phyloP scores from a whole-genome alignment of 176 grass and related monocot genomes.

The Paspalum notatum region DNA sequence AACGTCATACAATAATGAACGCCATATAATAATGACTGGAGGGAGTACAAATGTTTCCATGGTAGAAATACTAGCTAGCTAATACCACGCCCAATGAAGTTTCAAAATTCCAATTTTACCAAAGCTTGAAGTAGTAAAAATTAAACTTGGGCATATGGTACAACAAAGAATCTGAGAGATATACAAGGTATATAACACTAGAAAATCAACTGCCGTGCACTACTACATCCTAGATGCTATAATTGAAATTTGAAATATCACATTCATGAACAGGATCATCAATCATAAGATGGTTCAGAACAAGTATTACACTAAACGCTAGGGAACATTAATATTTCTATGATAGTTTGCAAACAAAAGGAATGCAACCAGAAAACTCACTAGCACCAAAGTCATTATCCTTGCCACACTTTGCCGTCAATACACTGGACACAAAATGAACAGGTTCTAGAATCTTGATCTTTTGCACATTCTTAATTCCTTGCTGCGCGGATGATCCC shows the following conservation, averaged over 20 bases:
- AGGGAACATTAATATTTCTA: neutral
- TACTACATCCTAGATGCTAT: neutral
- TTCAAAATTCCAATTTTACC: neutral
- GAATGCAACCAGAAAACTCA: constrained; percentile 33
- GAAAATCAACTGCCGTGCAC: neutral
- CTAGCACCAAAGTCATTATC: constrained; percentile 27
- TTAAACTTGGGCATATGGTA: neutral
- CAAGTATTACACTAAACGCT: neutral
- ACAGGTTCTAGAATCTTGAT: constrained; percentile 17
- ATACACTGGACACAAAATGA: constrained; percentile 11
- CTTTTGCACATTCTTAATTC: constrained; percentile 12
- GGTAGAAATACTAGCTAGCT: neutral
- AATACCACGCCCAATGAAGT: neutral
- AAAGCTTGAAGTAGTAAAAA: neutral
- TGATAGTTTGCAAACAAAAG: constrained; percentile 11
- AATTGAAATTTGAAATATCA: constrained; percentile 22
- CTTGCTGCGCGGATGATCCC: constrained; percentile 29
- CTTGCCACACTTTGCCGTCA: constrained; percentile 6
- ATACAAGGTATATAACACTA: too few species aligned
- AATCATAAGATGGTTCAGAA: constrained; percentile 11
- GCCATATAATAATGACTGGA: too few species aligned
- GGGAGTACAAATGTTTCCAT: neutral
- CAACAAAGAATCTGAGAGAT: constrained; percentile 5
- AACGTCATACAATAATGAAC: too few species aligned
- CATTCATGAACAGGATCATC: constrained; percentile 23